Evolutionary conservation across 2,329 filamentous ascomycete genomes (phyloP), one percentile per base, ranked within the genome.

Genomic region (Camptophora hylomeconis): DNA sequence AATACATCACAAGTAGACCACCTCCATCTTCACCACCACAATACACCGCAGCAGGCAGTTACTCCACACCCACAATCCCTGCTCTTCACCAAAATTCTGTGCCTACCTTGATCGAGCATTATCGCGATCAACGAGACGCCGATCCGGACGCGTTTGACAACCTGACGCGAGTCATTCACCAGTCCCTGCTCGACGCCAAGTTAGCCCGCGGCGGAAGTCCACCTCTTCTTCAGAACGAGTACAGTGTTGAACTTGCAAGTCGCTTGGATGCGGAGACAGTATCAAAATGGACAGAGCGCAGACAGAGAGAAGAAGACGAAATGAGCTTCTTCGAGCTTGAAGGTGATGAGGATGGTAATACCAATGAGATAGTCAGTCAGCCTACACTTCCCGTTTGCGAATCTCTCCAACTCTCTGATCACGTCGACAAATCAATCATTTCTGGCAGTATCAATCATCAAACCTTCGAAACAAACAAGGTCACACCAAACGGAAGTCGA

Each of bases 181-280:
- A 23, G 17, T 21, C 21, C 3, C 30, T 36, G n/a, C 19, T 39
- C 8, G 21, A 20, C 18, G 30, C 33, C 5, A 39, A 36, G 17
- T 19, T 39, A 14, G 33, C 27, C 13, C 19, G 33, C 17, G 33
- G 36, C 11, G 36, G 36, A 9, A 33, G 17, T 9, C 7, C 20
- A 5, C 7, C 15, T 11, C 17, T 38, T 22, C 33, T 38, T 11
- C 25, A 24, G 15, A 35, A 38, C 15, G 36, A 38, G 24, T 36
- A 39, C 25, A 36, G 33, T 4, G 36, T 36, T n/a, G 33, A 39
- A 20, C 16, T 39, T n/a, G 36, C 36, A n/a, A 35, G 30, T 18
- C 28, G 36, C 12, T 30, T 36, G 15, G 36, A 30, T 30, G 36
- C 36, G 14, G 19, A 25, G 8, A 36, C 12, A 7, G 30, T 28